Evolutionary conservation across 2,329 filamentous ascomycete species (phyloP).

Genomic region (Nannizziopsis barbatae): DNA sequence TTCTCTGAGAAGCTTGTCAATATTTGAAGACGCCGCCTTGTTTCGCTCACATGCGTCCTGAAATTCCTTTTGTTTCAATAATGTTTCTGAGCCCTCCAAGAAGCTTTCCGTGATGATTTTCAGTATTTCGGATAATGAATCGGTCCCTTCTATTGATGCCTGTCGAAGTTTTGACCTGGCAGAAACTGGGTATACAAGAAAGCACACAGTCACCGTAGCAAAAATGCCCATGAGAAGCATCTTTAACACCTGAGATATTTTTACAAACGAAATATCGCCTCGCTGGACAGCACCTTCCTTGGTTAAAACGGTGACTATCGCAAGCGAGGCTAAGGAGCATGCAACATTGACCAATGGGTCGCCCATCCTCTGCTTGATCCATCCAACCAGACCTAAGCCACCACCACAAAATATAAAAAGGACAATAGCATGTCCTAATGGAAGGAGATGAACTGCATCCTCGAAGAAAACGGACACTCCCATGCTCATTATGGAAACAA

Average conservation of each 20-base stretch:
- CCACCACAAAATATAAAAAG: conserved; percentile 75
- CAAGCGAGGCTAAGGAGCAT: conserved; percentile 74
- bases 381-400: conserved; percentile 75
- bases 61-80: conserved; percentile 58
- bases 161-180: conserved; percentile 62
- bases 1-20: conserved; percentile 69
- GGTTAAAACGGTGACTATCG: conserved; percentile 79
- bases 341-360: conserved; percentile 73
- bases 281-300: conserved; percentile 82
- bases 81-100: conserved; percentile 67
- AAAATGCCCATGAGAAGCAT: conserved; percentile 71
- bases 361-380: conserved; percentile 70
- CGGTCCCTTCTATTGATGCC: conserved; percentile 62
- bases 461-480: conserved; percentile 72
- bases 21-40: conserved; percentile 54
- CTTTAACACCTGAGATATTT: conserved; percentile 70
- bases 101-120: conserved; percentile 74
- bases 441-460: conserved; percentile 51
- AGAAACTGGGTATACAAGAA: conserved; percentile 66
- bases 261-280: conserved; percentile 68
- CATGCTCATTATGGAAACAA: conserved; percentile 77
- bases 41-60: conserved; percentile 51
- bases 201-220: conserved; percentile 60
- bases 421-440: conserved; percentile 66
- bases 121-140: conserved; percentile 68